Evolutionary conservation across 2,329 filamentous ascomycete genomes (phyloP).

Genomic region (Sarocladiaceae sp.): DNA sequence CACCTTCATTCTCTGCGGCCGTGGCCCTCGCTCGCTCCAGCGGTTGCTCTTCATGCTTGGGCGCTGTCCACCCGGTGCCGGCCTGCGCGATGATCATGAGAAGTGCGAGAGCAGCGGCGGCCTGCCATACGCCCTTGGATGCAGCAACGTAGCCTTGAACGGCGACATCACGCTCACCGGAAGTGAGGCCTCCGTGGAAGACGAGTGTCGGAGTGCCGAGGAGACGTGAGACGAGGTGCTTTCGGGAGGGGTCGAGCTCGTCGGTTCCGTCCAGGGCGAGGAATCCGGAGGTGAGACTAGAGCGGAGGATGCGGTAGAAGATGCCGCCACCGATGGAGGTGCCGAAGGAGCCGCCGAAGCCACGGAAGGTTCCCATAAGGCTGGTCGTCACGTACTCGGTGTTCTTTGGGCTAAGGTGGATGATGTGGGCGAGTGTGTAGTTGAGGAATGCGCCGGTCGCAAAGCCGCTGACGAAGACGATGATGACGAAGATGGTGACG

Average conservation of each 20-base stretch:
- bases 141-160: slow-evolving; percentile 41
- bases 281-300: slow-evolving; percentile 52
- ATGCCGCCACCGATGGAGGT: slow-evolving; percentile 72
- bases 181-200: slow-evolving; percentile 33
- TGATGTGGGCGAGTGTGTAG: slow-evolving; percentile 73
- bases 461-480: slow-evolving; percentile 65
- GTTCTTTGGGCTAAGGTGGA: slow-evolving; percentile 61
- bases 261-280: slow-evolving; percentile 33
- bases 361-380: slow-evolving; percentile 71
- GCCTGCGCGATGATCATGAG: slow-evolving; percentile 42
- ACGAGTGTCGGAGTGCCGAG: slow-evolving; percentile 47
- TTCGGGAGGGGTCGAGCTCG: slow-evolving; percentile 25
- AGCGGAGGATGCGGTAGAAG: slow-evolving; percentile 57
- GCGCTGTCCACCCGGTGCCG: slow-evolving; percentile 43
- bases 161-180: slow-evolving; percentile 37
- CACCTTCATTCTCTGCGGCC: slow-evolving; percentile 23
- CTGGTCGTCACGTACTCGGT: slow-evolving; percentile 72
- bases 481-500: slow-evolving; percentile 46
- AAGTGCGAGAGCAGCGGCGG: slow-evolving; percentile 37
- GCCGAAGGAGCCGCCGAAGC: slow-evolving; percentile 76
- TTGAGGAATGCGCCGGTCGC: slow-evolving; percentile 68
- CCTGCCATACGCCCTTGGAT: slow-evolving; percentile 38
- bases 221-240: slow-evolving; percentile 37
- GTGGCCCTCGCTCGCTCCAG: slow-evolving; percentile 18
- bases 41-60: slow-evolving; percentile 48